Evolutionary conservation across 139 green algal genomes (phyloP).

Genomic region (Chlamydomonas sphaeroides): DNA sequence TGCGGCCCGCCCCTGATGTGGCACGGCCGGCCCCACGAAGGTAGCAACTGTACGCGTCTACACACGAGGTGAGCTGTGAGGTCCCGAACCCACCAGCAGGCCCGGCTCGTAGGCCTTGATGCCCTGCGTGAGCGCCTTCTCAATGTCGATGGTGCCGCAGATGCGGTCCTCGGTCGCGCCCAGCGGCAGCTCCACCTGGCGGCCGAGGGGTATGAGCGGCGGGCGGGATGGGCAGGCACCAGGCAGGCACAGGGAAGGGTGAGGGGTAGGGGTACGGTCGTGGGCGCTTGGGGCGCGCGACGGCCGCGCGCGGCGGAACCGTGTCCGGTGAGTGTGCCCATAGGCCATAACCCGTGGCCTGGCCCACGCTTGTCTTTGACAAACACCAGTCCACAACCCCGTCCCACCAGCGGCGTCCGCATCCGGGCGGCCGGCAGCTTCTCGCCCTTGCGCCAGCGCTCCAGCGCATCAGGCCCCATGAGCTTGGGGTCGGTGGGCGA

Average conservation of each 20-base stretch:
- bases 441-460: conserved; percentile 61
- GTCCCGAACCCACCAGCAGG: conserved; percentile 80
- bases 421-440: conserved; percentile 57
- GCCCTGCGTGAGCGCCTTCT: conserved; percentile 81
- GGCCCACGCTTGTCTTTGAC: too few relatives aligned
- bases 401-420: conserved; percentile 71
- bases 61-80: too few relatives aligned
- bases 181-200: conserved; percentile 83
- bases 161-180: conserved; percentile 89
- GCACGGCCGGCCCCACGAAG: too few relatives aligned
- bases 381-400: too few relatives aligned
- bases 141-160: conserved; percentile 90
- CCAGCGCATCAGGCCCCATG: conserved; percentile 81
- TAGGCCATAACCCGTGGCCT: too few relatives aligned
- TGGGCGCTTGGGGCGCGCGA: not conserved
- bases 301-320: too few relatives aligned
- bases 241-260: not conserved
- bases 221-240: not conserved
- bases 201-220: too few relatives aligned
- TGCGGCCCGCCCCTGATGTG: too few relatives aligned
- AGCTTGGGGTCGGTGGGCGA: conserved; percentile 82
- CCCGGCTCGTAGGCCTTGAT: conserved; percentile 83
- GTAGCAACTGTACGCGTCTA: too few relatives aligned
- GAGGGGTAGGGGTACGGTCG: not conserved
- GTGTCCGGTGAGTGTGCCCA: too few relatives aligned